Evolutionary conservation across 1,139 yeast genomes (phyloP).

Genomic region (Hyphopichia burtonii): DNA sequence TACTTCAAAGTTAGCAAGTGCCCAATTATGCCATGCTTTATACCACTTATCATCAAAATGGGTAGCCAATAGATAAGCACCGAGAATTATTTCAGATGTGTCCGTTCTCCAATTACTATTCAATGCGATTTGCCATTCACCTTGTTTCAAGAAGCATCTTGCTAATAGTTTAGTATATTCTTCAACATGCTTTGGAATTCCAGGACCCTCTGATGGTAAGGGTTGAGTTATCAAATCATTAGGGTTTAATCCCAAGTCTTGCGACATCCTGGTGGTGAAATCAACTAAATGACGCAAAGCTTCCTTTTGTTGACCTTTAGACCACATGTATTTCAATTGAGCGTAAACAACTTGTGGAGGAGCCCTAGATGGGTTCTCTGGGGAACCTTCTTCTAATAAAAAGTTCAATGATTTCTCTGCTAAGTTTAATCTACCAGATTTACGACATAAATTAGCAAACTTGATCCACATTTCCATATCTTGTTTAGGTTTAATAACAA

Average conservation of each 20-base stretch:
- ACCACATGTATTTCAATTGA: conserved; percentile 96
- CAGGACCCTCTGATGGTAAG: conserved; percentile 74
- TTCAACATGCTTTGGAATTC: conserved; percentile 72
- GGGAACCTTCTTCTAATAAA: conserved; percentile 61
- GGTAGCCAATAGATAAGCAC: conserved; percentile 90
- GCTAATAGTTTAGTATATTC: conserved; percentile 88
- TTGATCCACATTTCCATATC: conserved; percentile 99
- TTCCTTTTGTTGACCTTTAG: conserved; percentile 83
- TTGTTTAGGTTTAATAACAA: conserved; percentile 92
- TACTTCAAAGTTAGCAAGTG: conserved; percentile 93
- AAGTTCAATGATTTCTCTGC: conserved; percentile 90
- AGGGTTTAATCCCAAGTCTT: conserved; percentile 75
- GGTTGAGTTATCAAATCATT: conserved; percentile 87
- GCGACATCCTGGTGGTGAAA: conserved; percentile 88
- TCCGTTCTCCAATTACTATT: conserved; percentile 80
- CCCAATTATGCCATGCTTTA: conserved; percentile 99
- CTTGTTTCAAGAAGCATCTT: conserved; percentile 93
- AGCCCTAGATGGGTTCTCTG: conserved; percentile 69
- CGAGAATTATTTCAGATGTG: conserved; percentile 75
- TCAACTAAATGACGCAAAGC: conserved; percentile 85
- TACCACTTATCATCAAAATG: conserved; percentile 94
- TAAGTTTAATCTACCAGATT: conserved; percentile 85
- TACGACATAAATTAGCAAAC: conserved; percentile 93
- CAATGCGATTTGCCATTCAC: conserved; percentile 94
- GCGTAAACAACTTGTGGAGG: conserved; percentile 98